Evolutionary conservation across 768 basidiomycete genomes (phyloP), one percentile per base, ranked within the genome.

Genomic region (Astraeus odoratus): DNA sequence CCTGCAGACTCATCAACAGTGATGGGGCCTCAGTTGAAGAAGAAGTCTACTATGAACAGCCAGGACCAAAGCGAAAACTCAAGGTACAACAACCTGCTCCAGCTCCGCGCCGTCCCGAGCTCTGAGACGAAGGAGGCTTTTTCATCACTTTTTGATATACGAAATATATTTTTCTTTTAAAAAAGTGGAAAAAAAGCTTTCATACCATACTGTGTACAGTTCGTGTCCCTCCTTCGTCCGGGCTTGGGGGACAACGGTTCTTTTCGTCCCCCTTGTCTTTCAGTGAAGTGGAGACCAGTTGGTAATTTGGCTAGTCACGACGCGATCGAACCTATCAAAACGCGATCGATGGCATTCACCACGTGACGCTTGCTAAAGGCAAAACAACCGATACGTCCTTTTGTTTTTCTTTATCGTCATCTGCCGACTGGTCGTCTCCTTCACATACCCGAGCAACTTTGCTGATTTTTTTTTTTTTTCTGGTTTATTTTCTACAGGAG

Each of bases 41-140:
- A 60, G 87, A 90, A 60, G 79, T 83, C 62, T 67, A 80, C 39
- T 90, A 88, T 75, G 86, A 87, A 64, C 80, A 80, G 25, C 68
- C 74, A 52, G 69, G 65, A 56, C 52, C 74, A 47, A 83, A 81
- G 70, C 81, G 84, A 68, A 88, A 82, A 81, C 70, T 79, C 80
- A 90, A 90, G 87, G 87, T 90, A 90, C 78, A 86, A 67, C 78
- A 83, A 71, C 79, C 83, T 72, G 49, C 59, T 72, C 78, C 78
- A 74, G 71, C 72, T 72, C 78, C 78, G 73, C 85, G 85, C 78
- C 86, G 83, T 76, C 83, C 86, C 71, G 85, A 87, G 83, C 82
- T 88, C 76, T 89, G 83, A 88, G 87, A 87, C 86, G 87, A 89
- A 84, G 87, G 86, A 79, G 87, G 79, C 64, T 65, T 61, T 67